These are phyloP conservation scores for Aspergillus pseudoviridinutans DNA, from an alignment of 2,329 filamentous ascomycete genomes.

Conservation along the genomic window DNA sequence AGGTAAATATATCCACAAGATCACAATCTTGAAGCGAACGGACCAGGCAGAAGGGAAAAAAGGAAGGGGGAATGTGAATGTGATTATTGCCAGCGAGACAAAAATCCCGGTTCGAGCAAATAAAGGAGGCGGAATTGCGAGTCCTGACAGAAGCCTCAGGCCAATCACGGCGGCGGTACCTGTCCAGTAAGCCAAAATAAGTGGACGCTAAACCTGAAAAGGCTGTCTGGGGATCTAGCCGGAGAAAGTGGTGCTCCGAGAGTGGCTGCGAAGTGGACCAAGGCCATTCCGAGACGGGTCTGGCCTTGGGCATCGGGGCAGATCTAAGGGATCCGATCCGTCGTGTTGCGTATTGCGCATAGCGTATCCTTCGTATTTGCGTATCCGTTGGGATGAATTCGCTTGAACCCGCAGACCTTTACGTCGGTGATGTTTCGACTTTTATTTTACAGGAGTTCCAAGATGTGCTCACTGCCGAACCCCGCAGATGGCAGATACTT, in stretches of 20 bases:
- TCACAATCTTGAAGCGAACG: background rate
- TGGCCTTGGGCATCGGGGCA: background rate
- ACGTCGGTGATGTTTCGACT: background rate
- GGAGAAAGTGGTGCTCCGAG: conserved; percentile 3
- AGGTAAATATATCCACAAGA: background rate
- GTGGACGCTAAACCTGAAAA: conserved; percentile 6
- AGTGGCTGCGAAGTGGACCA: conserved; percentile 8
- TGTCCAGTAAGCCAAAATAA: conserved; percentile 6
- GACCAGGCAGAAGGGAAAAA: conserved; percentile 3
- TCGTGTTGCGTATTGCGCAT: background rate
- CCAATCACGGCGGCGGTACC: conserved; percentile 12
- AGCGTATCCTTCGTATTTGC: background rate
- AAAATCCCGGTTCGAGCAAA: conserved; percentile 6
- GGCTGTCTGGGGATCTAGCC: conserved; percentile 10
- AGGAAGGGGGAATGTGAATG: conserved; percentile 1
- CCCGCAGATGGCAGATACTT: background rate
- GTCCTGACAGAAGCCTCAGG: conserved; percentile 10
- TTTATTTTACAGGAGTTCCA: background rate
- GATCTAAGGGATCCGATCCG: background rate
- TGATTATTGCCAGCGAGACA: conserved; percentile 1
- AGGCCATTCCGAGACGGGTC: background rate
- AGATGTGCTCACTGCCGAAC: background rate
- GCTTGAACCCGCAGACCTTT: background rate
- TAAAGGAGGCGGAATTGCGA: conserved; percentile 20
- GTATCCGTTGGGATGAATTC: background rate